Conservation (phyloP, 83 land plant species). For the Thuja plicata region DNA sequence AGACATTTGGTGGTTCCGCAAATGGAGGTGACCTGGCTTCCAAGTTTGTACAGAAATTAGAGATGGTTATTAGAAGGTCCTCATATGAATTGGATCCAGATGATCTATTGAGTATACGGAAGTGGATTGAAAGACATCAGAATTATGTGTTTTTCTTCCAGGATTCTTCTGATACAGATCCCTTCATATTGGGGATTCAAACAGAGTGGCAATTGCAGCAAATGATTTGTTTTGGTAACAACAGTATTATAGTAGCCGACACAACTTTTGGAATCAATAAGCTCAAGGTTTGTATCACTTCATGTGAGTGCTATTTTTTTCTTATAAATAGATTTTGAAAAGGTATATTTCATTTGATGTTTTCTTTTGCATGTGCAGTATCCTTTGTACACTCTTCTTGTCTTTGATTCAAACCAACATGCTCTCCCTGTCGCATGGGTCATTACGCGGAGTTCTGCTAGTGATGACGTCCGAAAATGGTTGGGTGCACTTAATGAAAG, state of each 20-base stretch:
- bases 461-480: slow-evolving; percentile 54
- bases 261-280: slow-evolving; percentile 72
- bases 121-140: slow-evolving; percentile 68
- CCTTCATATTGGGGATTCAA: slow-evolving; percentile 79
- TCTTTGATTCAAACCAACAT: slow-evolving; percentile 74
- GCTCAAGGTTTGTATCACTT: slow-evolving; percentile 47
- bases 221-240: slow-evolving; percentile 68
- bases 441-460: slow-evolving; percentile 52
- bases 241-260: slow-evolving; percentile 58
- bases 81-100: slow-evolving; percentile 70
- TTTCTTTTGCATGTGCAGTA: slow-evolving; percentile 37
- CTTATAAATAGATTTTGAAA: not conserved
- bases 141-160: slow-evolving; percentile 69
- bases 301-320: not conserved
- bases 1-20: slow-evolving; percentile 57
- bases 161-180: slow-evolving; percentile 50
- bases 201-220: slow-evolving; percentile 82
- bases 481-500: slow-evolving; percentile 65
- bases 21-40: slow-evolving; percentile 53
- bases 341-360: not conserved
- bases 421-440: slow-evolving; percentile 81
- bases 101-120: slow-evolving; percentile 61
- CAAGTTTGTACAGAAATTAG: slow-evolving; percentile 69
- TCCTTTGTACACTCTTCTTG: slow-evolving; percentile 65
- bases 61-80: slow-evolving; percentile 60